Percentiles rank a stretch among this genome's conserved stretches.
Evolutionary conservation across 2,329 filamentous ascomycete species (phyloP).

Genomic region (Aspergillus neotritici): DNA sequence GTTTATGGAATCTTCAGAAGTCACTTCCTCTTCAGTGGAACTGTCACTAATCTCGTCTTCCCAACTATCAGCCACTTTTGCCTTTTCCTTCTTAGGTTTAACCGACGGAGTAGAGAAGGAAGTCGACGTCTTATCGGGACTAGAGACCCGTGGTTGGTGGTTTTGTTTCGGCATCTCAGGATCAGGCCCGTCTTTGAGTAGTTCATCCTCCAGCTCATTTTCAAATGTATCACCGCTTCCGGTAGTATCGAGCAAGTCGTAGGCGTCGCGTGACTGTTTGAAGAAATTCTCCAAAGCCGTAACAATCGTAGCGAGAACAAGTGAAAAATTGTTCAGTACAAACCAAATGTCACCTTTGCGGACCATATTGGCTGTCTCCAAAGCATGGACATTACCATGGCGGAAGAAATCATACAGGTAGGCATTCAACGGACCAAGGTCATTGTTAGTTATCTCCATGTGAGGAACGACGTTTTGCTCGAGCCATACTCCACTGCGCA

Average conservation of each 20-base stretch:
- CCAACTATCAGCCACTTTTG: conserved; percentile 19
- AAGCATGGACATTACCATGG: conserved; percentile 58
- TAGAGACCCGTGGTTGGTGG: neutral
- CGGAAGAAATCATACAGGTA: conserved; percentile 69
- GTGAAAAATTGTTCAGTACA: conserved; percentile 60
- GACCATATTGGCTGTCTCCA: conserved; percentile 62
- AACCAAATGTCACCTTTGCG: conserved; percentile 66
- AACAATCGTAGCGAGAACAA: conserved; percentile 38
- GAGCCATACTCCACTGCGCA: conserved; percentile 64
- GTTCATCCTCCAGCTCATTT: conserved; percentile 13
- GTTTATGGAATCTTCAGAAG: neutral
- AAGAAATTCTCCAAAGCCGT: conserved; percentile 30
- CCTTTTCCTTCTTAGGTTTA: conserved; percentile 5
- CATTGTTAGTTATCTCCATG: conserved; percentile 55
- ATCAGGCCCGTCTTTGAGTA: neutral
- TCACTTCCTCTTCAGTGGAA: neutral
- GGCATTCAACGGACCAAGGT: conserved; percentile 38
- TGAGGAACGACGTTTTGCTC: conserved; percentile 69
- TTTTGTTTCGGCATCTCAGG: neutral
- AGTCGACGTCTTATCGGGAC: neutral
- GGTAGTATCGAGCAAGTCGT: conserved; percentile 19
- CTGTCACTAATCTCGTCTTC: conserved; percentile 16
- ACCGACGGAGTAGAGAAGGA: neutral
- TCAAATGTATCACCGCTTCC: conserved; percentile 27
- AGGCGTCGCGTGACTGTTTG: conserved; percentile 13